Conservation (phyloP, 805 yeast genomes). For the Ogataea haglerorum region DNA sequence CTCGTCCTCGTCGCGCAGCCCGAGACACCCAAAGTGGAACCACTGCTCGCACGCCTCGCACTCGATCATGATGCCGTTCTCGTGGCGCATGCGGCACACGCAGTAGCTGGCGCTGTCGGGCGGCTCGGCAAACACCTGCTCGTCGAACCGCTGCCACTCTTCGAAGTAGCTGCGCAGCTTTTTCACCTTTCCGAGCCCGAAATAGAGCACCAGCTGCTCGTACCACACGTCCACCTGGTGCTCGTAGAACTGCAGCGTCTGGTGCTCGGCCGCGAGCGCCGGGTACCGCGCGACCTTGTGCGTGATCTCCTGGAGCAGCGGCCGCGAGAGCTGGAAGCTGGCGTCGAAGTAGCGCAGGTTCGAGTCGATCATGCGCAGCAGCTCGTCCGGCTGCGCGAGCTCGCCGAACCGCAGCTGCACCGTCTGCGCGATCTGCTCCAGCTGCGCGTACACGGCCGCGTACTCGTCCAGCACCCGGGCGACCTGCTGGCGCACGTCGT, state of each 20-base stretch:
- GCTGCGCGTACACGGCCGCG: constrained; percentile 49
- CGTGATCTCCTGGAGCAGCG: constrained; percentile 10
- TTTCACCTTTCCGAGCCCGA: constrained; percentile 12
- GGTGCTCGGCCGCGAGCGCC: constrained; percentile 6
- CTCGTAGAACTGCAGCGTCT: constrained; percentile 8
- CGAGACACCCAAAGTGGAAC: constrained; percentile 64
- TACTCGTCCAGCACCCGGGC: constrained; percentile 73
- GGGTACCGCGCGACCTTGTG: constrained; percentile 12
- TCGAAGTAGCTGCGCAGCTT: constrained; percentile 15
- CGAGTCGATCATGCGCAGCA: constrained; percentile 16
- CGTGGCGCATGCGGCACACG: constrained; percentile 55
- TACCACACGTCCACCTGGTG: constrained; percentile 17
- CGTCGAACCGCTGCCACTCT: constrained; percentile 10
- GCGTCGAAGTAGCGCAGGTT: constrained; percentile 8
- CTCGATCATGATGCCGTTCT: constrained; percentile 61
- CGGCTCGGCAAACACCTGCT: constrained; percentile 18
- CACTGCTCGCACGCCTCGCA: constrained; percentile 71
- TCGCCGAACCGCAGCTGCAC: constrained; percentile 5
- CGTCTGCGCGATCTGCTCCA: constrained; percentile 10
- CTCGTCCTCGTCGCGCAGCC: constrained; percentile 28
- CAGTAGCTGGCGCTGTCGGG: constrained; percentile 41
- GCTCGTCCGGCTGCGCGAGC: constrained; percentile 16
- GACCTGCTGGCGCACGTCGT: constrained; percentile 40
- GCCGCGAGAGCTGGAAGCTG: constrained; percentile 3
- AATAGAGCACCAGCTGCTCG: constrained; percentile 9